Percentiles rank a stretch among this genome's conserved stretches.
Conservation (phyloP, 345 rosid genomes). For the Eucalyptus melliodora region DNA sequence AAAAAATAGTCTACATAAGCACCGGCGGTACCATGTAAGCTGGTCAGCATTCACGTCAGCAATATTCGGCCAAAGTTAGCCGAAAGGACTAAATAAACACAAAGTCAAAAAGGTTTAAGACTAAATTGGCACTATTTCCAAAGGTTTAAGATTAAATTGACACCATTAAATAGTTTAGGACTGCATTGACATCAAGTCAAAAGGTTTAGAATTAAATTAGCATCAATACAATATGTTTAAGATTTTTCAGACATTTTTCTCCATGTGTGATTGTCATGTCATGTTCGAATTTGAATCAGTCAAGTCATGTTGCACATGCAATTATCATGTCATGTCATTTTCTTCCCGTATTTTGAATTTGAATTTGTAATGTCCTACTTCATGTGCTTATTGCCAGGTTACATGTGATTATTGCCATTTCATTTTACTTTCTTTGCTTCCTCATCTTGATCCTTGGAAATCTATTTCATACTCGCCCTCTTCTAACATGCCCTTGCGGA, state of each 20-base stretch:
- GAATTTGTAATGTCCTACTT: background rate
- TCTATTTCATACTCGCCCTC: background rate
- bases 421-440: background rate
- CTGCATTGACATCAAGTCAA: no score
- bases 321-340: background rate
- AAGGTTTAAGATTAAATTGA: no score
- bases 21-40: rapidly evolving
- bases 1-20: no score
- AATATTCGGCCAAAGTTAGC: no score
- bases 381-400: background rate
- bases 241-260: no score
- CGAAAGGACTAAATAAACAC: rapidly evolving
- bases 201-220: no score
- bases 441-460: background rate
- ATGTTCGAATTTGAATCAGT: background rate
- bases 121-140: no score
- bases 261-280: background rate
- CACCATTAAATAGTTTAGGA: no score
- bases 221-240: no score
- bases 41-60: rapidly evolving
- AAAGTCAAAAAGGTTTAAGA: no score
- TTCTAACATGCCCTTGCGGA: background rate
- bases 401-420: background rate
- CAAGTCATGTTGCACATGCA: background rate
- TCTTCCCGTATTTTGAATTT: background rate